Evolutionary conservation across 345 rosid species (phyloP).

Genomic region (Toxicodendron radicans): DNA sequence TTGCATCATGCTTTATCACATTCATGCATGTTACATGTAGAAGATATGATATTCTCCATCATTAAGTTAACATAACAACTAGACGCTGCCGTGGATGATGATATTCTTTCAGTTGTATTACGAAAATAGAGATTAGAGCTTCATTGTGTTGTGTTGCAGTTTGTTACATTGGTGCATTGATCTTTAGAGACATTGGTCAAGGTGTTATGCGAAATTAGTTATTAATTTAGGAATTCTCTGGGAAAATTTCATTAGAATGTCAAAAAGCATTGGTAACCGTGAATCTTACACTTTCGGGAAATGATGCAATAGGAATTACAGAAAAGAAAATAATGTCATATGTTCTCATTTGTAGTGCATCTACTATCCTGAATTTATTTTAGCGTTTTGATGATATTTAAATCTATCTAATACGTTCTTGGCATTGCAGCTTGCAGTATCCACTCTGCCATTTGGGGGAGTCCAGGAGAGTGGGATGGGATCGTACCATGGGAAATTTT

Average conservation of each 20-base stretch:
- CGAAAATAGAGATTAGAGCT: background rate
- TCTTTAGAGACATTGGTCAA: background rate
- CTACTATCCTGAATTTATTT: background rate
- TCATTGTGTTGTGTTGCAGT: background rate
- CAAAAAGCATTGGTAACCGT: no score
- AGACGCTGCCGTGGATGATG: background rate
- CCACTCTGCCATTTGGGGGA: conserved; percentile 83
- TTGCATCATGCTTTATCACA: background rate
- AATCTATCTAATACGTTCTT: conserved; percentile 5
- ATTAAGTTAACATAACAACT: background rate
- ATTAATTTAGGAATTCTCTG: no score
- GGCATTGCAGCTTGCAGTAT: conserved; percentile 62
- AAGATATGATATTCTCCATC: conserved; percentile 8
- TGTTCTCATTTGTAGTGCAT: background rate
- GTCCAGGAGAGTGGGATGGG: conserved; percentile 96
- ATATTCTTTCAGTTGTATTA: background rate
- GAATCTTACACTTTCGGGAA: no score
- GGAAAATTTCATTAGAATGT: no score
- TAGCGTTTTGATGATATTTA: background rate
- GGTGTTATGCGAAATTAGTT: background rate
- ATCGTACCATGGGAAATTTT: conserved; percentile 91
- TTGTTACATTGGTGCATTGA: background rate
- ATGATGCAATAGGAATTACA: background rate
- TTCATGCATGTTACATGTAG: background rate
- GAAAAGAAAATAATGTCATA: no score